Evolutionary conservation across 306 rosid genomes (phyloP), one percentile per base, ranked within the genome.

Genomic region (Casuarina glauca): DNA sequence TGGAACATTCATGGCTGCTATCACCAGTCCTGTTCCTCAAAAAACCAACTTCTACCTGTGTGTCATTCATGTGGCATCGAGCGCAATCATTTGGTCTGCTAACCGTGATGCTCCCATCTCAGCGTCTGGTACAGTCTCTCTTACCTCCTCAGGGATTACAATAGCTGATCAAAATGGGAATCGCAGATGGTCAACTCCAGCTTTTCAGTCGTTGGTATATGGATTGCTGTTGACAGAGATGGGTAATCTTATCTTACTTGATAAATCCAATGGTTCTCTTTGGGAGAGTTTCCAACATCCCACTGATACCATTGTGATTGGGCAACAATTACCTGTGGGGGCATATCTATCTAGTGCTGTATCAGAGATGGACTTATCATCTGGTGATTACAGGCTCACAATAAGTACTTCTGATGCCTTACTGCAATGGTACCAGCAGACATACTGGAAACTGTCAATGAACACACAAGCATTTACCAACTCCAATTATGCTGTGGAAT

Each of bases 261-360:
- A 90, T 79, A 75, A 66, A 38, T 84, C 74, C 76, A 94, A 92
- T 74, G 79, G 19, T 52, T 90, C 97, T 77, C 89, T 94, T 43
- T 94, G 98, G 98, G 98, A 94, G 78, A 94, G 97, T 82, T 94
- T 94, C 76, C 81, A 75, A 3, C 2, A 89, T 80, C 97, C 98
- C 51, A 94, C 97, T 0, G 98, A 94, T 80, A 90, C 97, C n/a
- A 78, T 90, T 80, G 97, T 94, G 51, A 77, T 84, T 17, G 97
- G 97, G 69, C 98, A 94, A 44, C 74, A 26, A 26, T 81, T 94
- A 67, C 84, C 85, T 3, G 88, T 78, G 20, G 93, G 97, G 55
- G 49, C 83, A 61, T 78, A 55, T 67, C 81, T 94, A 79, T 82
- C 90, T 48, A 80, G 88, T 74, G 61, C 87, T 45, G 78, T 17